Evolutionary conservation across 73 alveolate genomes (phyloP), one percentile per base, ranked within the genome.

Genomic region (Paramecium sonneborni): DNA sequence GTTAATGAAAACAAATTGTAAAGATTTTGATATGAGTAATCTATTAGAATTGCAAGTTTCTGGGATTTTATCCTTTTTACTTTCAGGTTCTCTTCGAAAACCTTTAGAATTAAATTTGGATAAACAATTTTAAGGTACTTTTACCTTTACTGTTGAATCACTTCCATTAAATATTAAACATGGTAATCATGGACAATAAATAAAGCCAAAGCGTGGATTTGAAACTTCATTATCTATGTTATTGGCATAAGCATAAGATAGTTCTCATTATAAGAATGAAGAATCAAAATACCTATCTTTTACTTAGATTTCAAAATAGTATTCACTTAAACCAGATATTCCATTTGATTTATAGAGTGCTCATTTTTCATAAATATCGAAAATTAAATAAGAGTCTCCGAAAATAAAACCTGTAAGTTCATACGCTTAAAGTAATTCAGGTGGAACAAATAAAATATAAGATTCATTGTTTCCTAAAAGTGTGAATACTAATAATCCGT

Each of bases 341-440:
- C 35, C 86, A 14, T 72, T 72, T 72, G 90, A 79, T 79, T 79
- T 79, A 62, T 44, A 79, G n/a, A 79, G 90, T 46, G 90, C 90
- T 43, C 90, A 79, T 79, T 79, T 79, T 15, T 79, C 90, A 20
- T 12, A 79, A 79, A 79, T 79, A 8, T 79, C 90, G 14, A 79
- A 79, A 46, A 44, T 79, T 10, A 79, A 79, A 46, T 23, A 38
- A 20, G 90, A 79, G 9, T 79, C 90, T 79, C 90, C 90, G 0
- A 5, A 79, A 38, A 23, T 46, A 23, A 38, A 9, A 43, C 46
- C 69, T 9, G 15, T 79, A 44, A 32, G 86, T 18, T 38, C 57
- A 12, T 7, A 72, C 14, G 23, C 24, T 21, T 10, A 46, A 79
- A 79, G 44, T n/a, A 79, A 43, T 24, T 79, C 90, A 39, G 68